Evolutionary conservation across 805 yeast genomes (phyloP), one percentile per base, ranked within the genome.

Genomic region (Starmerella vaccinii): DNA sequence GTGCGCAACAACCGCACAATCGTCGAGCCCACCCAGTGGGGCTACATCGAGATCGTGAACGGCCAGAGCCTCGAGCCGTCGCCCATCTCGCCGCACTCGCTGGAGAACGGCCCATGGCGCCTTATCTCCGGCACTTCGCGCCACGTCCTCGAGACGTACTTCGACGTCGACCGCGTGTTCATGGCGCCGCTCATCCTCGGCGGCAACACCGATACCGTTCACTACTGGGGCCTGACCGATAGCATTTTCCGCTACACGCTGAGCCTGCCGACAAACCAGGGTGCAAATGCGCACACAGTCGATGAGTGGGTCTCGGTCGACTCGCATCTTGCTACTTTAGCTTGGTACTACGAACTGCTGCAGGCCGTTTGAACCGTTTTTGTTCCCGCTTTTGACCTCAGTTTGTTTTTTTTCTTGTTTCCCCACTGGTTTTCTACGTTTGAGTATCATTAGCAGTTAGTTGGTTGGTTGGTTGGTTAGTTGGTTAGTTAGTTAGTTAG

Each of bases 201-300:
- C 2, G 89, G 82, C 26, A 82, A 82, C 65, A 82, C 89, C 4
- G 89, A 83, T 61, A 82, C 89, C 4, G 69, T 71, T 53, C 72
- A 75, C 57, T 83, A 81, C 63, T 78, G 84, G 84, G 65, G 68
- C 32, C 66, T 83, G 58, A 74, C 82, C 2, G 63, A 68, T 26
- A 73, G 81, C 63, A 78, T 83, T 45, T 82, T 70, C 67, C 70
- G 88, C 51, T 78, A 72, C 63, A 47, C 50, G 2, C 47, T 43
- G 10, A 50, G 53, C 30, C 63, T 43, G 22, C 56, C 56, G n/a
- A n/a, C n/a, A 2, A 37, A 50, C 13, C 5, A 39, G 4, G 54
- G 50, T 3, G 56, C 43, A 3, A 43, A 47, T n/a, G 58, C 58
- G 9, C 88, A 82, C 64, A 76, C 82, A 22, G 80, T 81, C 13